Base-by-base conservation (phyloP, 139 green algal genomes). In the Ettlia oleoabundans region DNA sequence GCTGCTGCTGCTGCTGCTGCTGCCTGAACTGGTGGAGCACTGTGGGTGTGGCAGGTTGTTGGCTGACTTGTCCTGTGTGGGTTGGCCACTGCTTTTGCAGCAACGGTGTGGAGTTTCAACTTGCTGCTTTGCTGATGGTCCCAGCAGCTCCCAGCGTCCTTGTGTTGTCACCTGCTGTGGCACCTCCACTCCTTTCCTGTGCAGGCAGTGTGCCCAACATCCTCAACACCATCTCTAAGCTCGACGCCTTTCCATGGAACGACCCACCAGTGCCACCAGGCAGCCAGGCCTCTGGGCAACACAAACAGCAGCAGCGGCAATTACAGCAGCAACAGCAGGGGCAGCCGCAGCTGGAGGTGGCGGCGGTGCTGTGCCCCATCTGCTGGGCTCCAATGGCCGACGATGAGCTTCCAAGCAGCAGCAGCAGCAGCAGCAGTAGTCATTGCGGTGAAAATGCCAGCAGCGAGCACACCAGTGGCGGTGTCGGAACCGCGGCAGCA, bases 121-220 rank as follows among this genome's bases (percentile, higher is more conserved):
- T n/a, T n/a, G n/a, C n/a, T n/a, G n/a, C n/a, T n/a, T n/a, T n/a
- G n/a, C n/a, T n/a, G n/a, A n/a, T n/a, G n/a, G n/a, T n/a, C n/a
- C n/a, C n/a, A n/a, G n/a, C n/a, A n/a, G n/a, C n/a, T n/a, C n/a
- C n/a, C n/a, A n/a, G n/a, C n/a, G n/a, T n/a, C n/a, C n/a, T n/a
- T n/a, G n/a, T n/a, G n/a, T n/a, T n/a, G n/a, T n/a, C n/a, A n/a
- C n/a, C n/a, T n/a, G n/a, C n/a, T n/a, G n/a, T n/a, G n/a, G n/a
- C n/a, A n/a, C n/a, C n/a, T n/a, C n/a, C n/a, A n/a, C n/a, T n/a
- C n/a, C n/a, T 52, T 8, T 33, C 42, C 2, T 1, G 3, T 55
- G 52, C 73, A 80, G 78, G 78, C 51, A 81, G 52, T 4, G 74
- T 85, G 32, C 33, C 53, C 40, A 88, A 88, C 47, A 82, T 88